Base-by-base conservation (phyloP, 163 green algal species). In the Scenedesmus sp. region DNA sequence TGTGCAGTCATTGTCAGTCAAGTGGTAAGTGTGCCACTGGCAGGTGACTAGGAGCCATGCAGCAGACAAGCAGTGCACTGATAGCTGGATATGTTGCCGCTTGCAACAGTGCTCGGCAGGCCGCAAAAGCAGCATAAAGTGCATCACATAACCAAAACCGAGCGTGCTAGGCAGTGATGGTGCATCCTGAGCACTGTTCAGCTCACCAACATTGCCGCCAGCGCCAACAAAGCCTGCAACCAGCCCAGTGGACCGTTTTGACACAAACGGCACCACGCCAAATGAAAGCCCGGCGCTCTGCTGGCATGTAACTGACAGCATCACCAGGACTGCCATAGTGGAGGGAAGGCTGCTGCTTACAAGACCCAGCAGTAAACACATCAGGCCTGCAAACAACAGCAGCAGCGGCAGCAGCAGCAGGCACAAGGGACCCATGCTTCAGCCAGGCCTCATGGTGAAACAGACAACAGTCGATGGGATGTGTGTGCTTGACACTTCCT, bases 251-350 rank as follows among this genome's bases (percentile, higher is more conserved):
- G 97, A 94, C 13, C 98, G 95, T 16, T 96, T 95, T 20, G 97
- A 99, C 2, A 99, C 93, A 92, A 99, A 99, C 26, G 98, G 98
- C 54, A 98, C 96, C 20, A 99, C 94, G 87, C 96, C 97, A 92
- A 97, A 99, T 52, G 95, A 86, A 46, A 91, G 56, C 20, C 96
- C 96, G 60, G 96, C 96, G 16, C 95, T 91, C 26, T 95, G 93
- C 93, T 98, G 96, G 62, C 96, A 96, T 86, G 96, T 97, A 91
- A 96, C 94, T 87, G 94, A 97, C 95, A 98, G 98, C 79, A 97
- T 87, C 81, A 98, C 87, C 94, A 98, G 96, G 66, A 97, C 90
- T 26, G 93, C 89, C 7, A 98, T 96, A 73, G 97, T 98, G n/a
- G 57, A 91, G 4, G 76, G 85, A 6, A 98, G 92, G 57, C 7